Evolutionary conservation across 192 early-diverging fungal species (phyloP).

Genomic region (Podila clonocystis): DNA sequence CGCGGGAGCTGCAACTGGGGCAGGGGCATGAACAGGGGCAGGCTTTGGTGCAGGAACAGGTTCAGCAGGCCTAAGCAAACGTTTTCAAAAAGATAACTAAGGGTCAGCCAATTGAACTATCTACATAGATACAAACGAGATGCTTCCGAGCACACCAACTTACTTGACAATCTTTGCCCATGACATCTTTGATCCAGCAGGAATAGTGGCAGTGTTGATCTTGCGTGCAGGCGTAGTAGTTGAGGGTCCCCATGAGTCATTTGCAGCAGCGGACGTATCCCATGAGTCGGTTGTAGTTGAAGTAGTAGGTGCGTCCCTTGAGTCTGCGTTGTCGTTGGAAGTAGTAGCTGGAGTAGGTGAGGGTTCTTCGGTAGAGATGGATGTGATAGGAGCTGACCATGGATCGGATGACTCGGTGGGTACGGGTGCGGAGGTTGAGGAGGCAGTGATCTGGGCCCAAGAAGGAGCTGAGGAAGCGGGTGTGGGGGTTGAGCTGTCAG

Average conservation of each 20-base stretch:
- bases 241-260: conserved; percentile 27
- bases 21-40: conserved; percentile 28
- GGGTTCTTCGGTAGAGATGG: not conserved
- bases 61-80: conserved; percentile 2
- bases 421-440: not conserved
- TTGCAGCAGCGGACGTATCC: conserved; percentile 22
- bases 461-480: conserved; percentile 31
- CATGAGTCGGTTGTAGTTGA: conserved; percentile 6
- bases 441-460: conserved; percentile 55
- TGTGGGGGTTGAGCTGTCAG: conserved; percentile 16
- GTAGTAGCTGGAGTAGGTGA: conserved; percentile 14
- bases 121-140: not conserved
- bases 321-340: conserved; percentile 8
- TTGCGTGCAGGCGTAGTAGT: conserved; percentile 27
- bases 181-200: conserved; percentile 55
- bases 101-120: too few relatives aligned
- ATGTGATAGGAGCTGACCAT: not conserved
- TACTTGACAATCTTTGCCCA: conserved; percentile 76
- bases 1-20: conserved; percentile 42
- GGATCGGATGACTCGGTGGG: conserved; percentile 5
- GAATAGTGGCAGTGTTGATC: conserved; percentile 49
- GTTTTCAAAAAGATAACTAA: too few relatives aligned
- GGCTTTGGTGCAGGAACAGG: conserved; percentile 37
- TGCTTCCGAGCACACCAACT: conserved; percentile 31
- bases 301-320: not conserved